Evolutionary conservation across 2,329 filamentous ascomycete genomes (phyloP), one percentile per base, ranked within the genome.

Genomic region (Exophiala alcalophila): DNA sequence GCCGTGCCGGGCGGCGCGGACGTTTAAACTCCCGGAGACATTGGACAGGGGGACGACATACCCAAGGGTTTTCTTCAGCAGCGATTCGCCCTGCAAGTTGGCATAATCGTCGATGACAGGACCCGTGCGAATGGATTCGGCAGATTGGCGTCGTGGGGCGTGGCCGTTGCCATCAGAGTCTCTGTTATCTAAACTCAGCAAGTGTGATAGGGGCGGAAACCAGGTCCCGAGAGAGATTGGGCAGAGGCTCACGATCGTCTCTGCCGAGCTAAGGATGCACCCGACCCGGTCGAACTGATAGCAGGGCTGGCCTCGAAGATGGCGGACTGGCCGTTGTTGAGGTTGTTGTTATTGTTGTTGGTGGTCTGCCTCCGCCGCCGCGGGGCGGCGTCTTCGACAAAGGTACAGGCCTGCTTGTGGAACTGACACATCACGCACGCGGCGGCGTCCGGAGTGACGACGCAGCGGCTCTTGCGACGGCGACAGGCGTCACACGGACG

Each of bases 401-500:
- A 55, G 36, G 53, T 55, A 45, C 53, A 57, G 15, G 50, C 34
- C 36, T 54, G 53, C 15, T 50, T 47, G 47, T 55, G 54, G 40
- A 53, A 51, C 26, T 49, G 43, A 38, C 50, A 53, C 44, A 52
- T 49, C 21, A 54, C 47, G 39, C 52, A 54, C 5, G 42, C 24
- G 16, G 30, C 26, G 9, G 47, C 30, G 33, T 48, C 49, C 11
- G 46, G 30, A 23, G 44, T 37, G 33, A 55, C 51, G 35, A 52
- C 48, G 44, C 54, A 57, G 35, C 51, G 54, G 31, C 45, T 50
- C 43, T 57, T 53, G 37, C 54, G 53, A 27, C 51, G 42, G 23
- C 54, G 49, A 48, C 54, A 57, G 12, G 41, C 41, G 29, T 57
- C 54, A 40, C 54, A 57, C 11, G 54, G 53, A 9, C 49, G 40